Evolutionary conservation across 2,329 filamentous ascomycete genomes (phyloP), one percentile per base, ranked within the genome.

Genomic region (Verticillium nonalfalfae): DNA sequence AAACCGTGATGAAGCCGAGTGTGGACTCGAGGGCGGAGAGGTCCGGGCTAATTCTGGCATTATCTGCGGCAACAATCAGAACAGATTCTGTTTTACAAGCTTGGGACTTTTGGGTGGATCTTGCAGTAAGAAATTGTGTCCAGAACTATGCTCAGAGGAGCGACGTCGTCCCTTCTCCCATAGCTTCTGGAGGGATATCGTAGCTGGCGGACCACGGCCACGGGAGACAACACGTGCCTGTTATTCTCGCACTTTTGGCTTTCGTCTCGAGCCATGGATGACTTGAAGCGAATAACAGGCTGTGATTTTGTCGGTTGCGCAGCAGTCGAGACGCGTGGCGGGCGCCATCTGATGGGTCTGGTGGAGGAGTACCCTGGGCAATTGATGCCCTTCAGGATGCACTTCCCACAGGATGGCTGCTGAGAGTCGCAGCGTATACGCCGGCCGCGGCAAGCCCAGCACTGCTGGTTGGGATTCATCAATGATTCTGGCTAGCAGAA

Each of bases 71-170:
- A 2, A 14, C 14, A 31, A 14, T 58, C 14, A 58, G 35, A 7
- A 11, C 13, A 15, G 5, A 7, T 34, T 34, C 26, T 31, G 26
- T 4, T 31, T 31, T 31, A 31, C 26, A 31, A 31, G 26, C 26
- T 31, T 31, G 26, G 26, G 26, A 31, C 26, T 31, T 31, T 31
- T 31, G 26, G 26, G 4, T 4, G 26, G 26, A 31, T 31, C 26
- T 33, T 15, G 45, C 57, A 58, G 26, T 58, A 58, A 7, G 45
- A 61, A 60, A 33, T 33, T 14, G 64, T 33, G 45, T 35, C 61
- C 18, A 39, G 31, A 7, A 54, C 21, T 11, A 61, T 61, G 13
- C 7, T 33, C 9, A 36, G 31, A 33, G 59, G 50, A 14, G 39
- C 21, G 1, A 61, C 21, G n/a, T 58, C 57, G 18, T 52, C 45